Base-by-base conservation (phyloP, 139 green algal species). In the Eudorina sp. region DNA sequence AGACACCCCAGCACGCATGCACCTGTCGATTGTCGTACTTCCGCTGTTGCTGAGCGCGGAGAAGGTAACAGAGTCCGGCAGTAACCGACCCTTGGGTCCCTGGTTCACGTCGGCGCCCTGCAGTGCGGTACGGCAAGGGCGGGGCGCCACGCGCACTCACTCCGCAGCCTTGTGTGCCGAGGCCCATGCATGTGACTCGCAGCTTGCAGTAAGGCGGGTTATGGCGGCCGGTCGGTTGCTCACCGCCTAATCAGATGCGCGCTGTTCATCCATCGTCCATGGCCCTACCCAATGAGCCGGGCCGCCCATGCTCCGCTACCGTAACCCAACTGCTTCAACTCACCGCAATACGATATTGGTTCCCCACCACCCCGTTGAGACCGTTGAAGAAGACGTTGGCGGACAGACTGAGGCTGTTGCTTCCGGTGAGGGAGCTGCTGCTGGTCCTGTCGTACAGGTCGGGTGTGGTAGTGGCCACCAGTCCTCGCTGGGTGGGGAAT, bases 351-450 rank as follows among this genome's bases (percentile, higher is more conserved):
- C 62, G 62, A 36, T 74, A 51, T 18, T 60, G 29, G 46, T 46
- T 51, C 21, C 31, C 62, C 46, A 9, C 16, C 1, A 70, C 68
- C 1, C 83, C 83, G 68, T 88, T 88, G 38, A 88, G 25, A 16
- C n/a, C 48, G 58, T 81, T 78, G 81, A 87, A 79, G 19, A 78
- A 53, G 5, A 78, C 9, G 45, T 53, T 79, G 62, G 45, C 6
- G 31, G 64, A 66, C 62, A 79, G 68, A 46, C 81, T 43, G 18
- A 87, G 45, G 62, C 45, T 31, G 45, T 41, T 51, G 31, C 62
- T 41, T 2, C 55, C 64, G n/a, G 81, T 69, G 2, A 88, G 68
- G 11, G 48, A 53, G 23, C 14, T 55, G 48, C 55, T 40, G 45
- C 31, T 13, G 8, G 45, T 78, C 29, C 46, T 34, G 64, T 78